These are phyloP conservation scores for Hirsutella rhossiliensis DNA, from an alignment of 2,329 filamentous ascomycete genomes.

Conservation along the genomic window DNA sequence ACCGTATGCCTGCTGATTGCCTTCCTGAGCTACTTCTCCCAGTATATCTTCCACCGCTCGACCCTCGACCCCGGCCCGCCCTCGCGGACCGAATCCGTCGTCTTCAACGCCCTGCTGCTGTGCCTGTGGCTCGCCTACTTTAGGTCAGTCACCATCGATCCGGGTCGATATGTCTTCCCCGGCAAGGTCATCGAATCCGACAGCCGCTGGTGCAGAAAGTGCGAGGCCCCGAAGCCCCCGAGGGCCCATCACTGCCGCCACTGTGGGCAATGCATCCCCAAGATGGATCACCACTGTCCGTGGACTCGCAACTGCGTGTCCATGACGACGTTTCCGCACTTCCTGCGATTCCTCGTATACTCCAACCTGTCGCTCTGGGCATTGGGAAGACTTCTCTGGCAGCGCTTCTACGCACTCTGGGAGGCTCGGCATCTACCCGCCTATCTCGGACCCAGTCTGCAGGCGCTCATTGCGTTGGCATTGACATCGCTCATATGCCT, in stretches of 20 bases:
- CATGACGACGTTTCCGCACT: slow-evolving; percentile 70
- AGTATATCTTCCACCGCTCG: slow-evolving; percentile 51
- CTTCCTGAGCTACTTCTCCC: slow-evolving; percentile 62
- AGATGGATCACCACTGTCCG: slow-evolving; percentile 81
- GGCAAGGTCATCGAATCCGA: slow-evolving; percentile 21
- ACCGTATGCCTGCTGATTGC: slow-evolving; percentile 52
- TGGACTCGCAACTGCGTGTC: slow-evolving; percentile 81
- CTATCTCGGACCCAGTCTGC: slow-evolving; percentile 57
- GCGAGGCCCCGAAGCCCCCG: slow-evolving; percentile 60
- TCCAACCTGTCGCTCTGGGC: slow-evolving; percentile 52
- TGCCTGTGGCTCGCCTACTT: slow-evolving; percentile 62
- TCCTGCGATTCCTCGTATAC: slow-evolving; percentile 65
- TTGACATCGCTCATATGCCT: slow-evolving; percentile 45
- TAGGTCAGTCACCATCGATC: slow-evolving; percentile 42
- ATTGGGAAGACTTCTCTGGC: slow-evolving; percentile 48
- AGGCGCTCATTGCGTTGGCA: slow-evolving; percentile 49
- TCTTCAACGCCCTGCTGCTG: slow-evolving; percentile 54
- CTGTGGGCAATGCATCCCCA: slow-evolving; percentile 62
- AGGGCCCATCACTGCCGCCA: slow-evolving; percentile 72
- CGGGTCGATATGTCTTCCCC: slow-evolving; percentile 40
- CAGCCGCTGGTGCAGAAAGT: slow-evolving; percentile 62
- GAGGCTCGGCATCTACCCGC: slow-evolving; percentile 52
- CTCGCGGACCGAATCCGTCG: slow-evolving; percentile 38
- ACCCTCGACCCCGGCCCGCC: slow-evolving; percentile 50
- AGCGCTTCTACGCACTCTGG: slow-evolving; percentile 50